Base-by-base conservation (phyloP, 2,329 filamentous ascomycete genomes). In the Botrytis fabae region DNA sequence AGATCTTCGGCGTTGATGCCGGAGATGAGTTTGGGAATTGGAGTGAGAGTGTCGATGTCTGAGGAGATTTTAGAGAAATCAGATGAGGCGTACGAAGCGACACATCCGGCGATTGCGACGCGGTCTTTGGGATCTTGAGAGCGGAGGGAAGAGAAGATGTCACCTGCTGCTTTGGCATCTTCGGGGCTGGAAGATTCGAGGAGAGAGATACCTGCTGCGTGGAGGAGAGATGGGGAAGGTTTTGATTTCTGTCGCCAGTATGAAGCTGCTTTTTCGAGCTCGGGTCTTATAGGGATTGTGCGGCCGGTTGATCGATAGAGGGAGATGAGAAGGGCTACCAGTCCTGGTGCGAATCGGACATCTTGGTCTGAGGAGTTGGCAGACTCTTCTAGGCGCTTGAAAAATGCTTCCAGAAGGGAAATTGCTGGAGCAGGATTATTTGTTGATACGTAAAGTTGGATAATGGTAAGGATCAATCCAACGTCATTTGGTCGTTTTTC, bases 181-280 rank as follows among this genome's bases (percentile, higher is more conserved):
- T 91, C 86, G 0, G 85, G 81, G 65, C 91, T 88, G 10, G 91
- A 88, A 0, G 93, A 97, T 76, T 91, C 90, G 65, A 98, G 88
- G 16, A 98, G 88, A 65, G 94, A 91, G 60, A 92, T 87, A n/a
- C 93, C 95, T 12, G 95, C 94, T 71, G 94, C 93, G 73, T 91
- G 90, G 69, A 97, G 86, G 9, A 98, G 88, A 0, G 92, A 88
- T n/a, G 86, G 82, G 0, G 90, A 82, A 75, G 84, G 81, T 76
- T 87, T 85, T 16, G 87, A 84, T 77, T 90, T 91, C 63, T 86
- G 85, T 70, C 90, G 88, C 95, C 96, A 98, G 83, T 97, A 91
- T 22, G 87, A 85, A 18, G 94, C 93, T 28, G 95, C 94, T 81
- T 92, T 93, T 74, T 90, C 89, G 28, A 98, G 85, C 79, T 96